Conservation (phyloP, 2,329 filamentous ascomycete species). For the Beauveria scarabaeidicola region DNA sequence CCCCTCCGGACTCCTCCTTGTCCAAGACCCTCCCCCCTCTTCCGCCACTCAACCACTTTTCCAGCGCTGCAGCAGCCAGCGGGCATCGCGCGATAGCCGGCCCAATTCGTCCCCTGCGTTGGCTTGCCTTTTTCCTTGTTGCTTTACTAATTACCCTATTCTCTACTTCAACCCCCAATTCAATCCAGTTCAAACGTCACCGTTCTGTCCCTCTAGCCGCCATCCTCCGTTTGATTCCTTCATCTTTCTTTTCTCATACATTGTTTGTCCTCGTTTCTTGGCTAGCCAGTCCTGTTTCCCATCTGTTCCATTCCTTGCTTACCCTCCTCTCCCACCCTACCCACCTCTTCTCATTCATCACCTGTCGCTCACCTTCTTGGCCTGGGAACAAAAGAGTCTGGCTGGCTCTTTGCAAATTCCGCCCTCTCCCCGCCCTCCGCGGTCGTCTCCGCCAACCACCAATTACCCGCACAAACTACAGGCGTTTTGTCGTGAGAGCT, state of each 20-base stretch:
- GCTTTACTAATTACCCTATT: background rate
- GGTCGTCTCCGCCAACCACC: conserved; percentile 1
- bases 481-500: background rate
- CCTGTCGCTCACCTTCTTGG: background rate
- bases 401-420: background rate
- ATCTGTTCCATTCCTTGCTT: background rate
- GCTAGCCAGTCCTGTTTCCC: background rate
- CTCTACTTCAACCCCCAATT: background rate
- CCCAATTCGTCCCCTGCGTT: background rate
- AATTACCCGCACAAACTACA: background rate
- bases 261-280: background rate
- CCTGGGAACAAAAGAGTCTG: background rate
- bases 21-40: background rate
- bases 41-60: background rate
- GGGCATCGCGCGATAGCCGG: conserved; percentile 7
- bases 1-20: too few relatives aligned
- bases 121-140: background rate
- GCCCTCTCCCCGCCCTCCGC: background rate
- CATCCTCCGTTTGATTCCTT: background rate
- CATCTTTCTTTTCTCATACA: background rate
- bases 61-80: background rate
- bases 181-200: background rate
- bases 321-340: background rate
- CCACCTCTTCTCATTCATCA: background rate
- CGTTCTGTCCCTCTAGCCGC: background rate